Evolutionary conservation across 495 filamentous ascomycete genomes (phyloP), one percentile per base, ranked within the genome.

Genomic region (Daldinia bambusicola): DNA sequence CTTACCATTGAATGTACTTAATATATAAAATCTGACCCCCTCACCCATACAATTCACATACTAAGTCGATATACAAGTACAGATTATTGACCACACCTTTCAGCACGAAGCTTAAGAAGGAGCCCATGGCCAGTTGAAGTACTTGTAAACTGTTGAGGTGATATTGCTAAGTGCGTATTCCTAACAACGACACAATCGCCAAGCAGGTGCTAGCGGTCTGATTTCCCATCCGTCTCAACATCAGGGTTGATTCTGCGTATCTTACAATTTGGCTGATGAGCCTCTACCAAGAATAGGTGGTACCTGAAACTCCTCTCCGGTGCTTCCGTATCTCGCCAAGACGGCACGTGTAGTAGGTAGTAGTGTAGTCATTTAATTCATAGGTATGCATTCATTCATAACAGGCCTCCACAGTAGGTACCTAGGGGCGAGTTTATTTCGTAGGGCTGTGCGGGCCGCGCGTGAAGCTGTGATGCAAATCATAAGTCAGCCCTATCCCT

Each of bases 391-490:
- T 10, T 4, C 4, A 13, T 6, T 10, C 26, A 26, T 3, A 26
- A 26, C 26, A 26, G 26, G 3, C 26, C 26, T 26, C 26, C 26
- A 26, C 26, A 26, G 26, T 26, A 26, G 26, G n/a, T n/a, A n/a
- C n/a, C n/a, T n/a, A 8, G 4, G 18, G 6, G 26, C 6, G 40
- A 18, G 6, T 45, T 56, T 71, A 77, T 38, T 77, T 77, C 22
- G 67, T 66, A 1, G 65, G 63, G 37, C 48, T 73, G 13, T 63
- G 36, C 6, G 64, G 55, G 14, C 76, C 76, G 41, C 76, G 76
- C 3, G 74, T 76, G 71, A 76, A 78, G 31, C 76, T 77, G 8
- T 36, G n/a, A 22, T 55, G 26, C n/a, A 22, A 22, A 38, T 2
- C 0, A 3, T 56, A 26, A 2, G 36, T 63, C 26, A 72, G 63